A percentile compares a stretch with the other conserved stretches of the same genome.
phyloP scores from a whole-genome alignment of 352 stramenopile species.

The Salisapilia sapeloensis region DNA sequence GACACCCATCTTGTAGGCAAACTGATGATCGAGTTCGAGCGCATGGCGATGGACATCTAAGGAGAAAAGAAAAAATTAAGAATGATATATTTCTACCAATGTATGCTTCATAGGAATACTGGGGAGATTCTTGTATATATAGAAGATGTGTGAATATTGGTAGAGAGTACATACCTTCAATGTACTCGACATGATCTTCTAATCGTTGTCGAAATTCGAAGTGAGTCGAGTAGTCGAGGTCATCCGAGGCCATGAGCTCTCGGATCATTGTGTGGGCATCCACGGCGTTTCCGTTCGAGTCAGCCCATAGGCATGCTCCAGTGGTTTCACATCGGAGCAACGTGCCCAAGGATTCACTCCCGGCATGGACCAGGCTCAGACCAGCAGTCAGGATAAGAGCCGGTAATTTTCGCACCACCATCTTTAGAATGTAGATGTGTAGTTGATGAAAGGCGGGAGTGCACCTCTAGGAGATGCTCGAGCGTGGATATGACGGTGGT shows the following conservation, averaged over 20 bases:
- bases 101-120: neutral
- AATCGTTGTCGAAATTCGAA: constrained; percentile 26
- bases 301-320: constrained; percentile 34
- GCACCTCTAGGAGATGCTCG: too few species aligned
- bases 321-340: constrained; percentile 20
- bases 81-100: too few species aligned
- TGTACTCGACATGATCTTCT: constrained; percentile 37
- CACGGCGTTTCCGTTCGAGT: constrained; percentile 15
- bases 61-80: constrained; percentile 1
- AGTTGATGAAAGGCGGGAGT: too few species aligned
- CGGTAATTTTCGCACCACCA: too few species aligned
- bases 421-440: too few species aligned
- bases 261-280: constrained; percentile 22
- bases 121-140: neutral
- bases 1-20: constrained; percentile 49
- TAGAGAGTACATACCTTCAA: constrained; percentile 22
- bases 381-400: too few species aligned
- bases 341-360: constrained; percentile 28
- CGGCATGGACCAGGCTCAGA: constrained; percentile 1
- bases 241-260: constrained; percentile 34
- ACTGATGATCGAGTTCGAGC: constrained; percentile 11
- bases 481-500: too few species aligned
- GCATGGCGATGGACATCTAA: constrained; percentile 34
- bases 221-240: constrained; percentile 8
- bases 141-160: too few species aligned